Evolutionary conservation across 2,329 filamentous ascomycete species (phyloP), one percentile per base, ranked within the genome.

Genomic region (Atkinsonella texensis): DNA sequence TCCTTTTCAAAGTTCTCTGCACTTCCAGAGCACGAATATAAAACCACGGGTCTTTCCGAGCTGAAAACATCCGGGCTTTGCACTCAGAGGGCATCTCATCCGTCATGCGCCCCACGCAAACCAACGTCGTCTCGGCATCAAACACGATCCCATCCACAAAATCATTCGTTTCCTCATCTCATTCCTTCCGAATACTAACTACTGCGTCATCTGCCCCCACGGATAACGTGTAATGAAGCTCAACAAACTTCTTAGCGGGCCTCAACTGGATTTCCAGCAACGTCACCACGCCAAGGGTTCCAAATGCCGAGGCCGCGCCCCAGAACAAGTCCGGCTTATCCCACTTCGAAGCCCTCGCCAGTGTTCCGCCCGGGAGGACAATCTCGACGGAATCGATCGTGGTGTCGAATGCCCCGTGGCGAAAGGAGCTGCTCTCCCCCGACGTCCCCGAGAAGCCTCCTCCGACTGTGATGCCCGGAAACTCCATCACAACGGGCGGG

Each of bases 101-200:
- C 0, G 74, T 73, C 15, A 85, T 67, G 10, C 69, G 70, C 0
- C 85, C 85, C 0, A 74, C 71, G 62, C 84, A 83, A 43, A 87
- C 66, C 1, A 85, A 73, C 0, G 79, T 77, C 6, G 69, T 70
- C 17, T 70, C 68, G 13, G 67, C 66, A 0, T 78, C 74, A 61
- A 78, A 87, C n/a, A 81, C 68, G 43, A 88, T 84, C 1, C 75
- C 84, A 53, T 89, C 85, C 2, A 90, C 71, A 56, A 82, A 89
- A 54, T 88, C 83, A 32, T 74, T 69, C 0, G 63, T 59, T 0
- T 61, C 51, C n/a, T 68, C 65, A 0, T 55, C 63, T 0, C 69
- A 66, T 53, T 70, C 71, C 2, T 71, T 63, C 50, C 74, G 66
- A 35, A 84, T 70, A 31, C 68, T 68, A n/a, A 63, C 56, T 32